These are phyloP conservation scores for Verticillium nubilum DNA, from an alignment of 2,329 filamentous ascomycete genomes.

Conservation along the genomic window DNA sequence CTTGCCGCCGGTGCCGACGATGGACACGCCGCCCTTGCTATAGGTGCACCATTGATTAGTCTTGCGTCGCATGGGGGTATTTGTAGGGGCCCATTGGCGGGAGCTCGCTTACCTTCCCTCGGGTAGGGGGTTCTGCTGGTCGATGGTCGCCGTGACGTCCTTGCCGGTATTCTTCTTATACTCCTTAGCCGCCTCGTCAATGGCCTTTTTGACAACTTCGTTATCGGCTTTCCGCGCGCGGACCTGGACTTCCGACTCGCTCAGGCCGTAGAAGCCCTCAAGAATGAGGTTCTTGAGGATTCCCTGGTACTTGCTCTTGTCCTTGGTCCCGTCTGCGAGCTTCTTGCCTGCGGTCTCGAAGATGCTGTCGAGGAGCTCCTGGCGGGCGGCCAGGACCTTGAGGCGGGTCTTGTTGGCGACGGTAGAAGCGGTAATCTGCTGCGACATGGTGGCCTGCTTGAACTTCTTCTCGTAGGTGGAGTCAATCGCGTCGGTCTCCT, in stretches of 20 bases:
- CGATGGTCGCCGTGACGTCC: slow-evolving; percentile 64
- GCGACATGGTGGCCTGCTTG: slow-evolving; percentile 96
- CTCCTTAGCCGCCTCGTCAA: slow-evolving; percentile 69
- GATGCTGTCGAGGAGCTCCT: slow-evolving; percentile 85
- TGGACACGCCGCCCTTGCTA: slow-evolving; percentile 77
- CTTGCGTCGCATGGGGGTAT: not conserved
- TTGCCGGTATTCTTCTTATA: slow-evolving; percentile 75
- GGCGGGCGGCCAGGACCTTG: slow-evolving; percentile 77
- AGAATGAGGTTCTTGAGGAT: slow-evolving; percentile 77
- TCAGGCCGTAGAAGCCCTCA: slow-evolving; percentile 84
- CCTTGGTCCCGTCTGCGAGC: slow-evolving; percentile 59
- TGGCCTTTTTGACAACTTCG: slow-evolving; percentile 69
- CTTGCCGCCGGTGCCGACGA: slow-evolving; percentile 81
- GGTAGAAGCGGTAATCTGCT: slow-evolving; percentile 96
- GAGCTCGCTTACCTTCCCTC: slow-evolving; percentile 68
- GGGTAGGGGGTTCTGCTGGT: slow-evolving; percentile 73
- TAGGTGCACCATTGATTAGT: slow-evolving; percentile 2
- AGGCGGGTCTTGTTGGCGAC: slow-evolving; percentile 94
- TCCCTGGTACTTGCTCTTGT: slow-evolving; percentile 68
- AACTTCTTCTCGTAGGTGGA: slow-evolving; percentile 95
- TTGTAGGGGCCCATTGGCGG: not conserved
- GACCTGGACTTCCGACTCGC: slow-evolving; percentile 71
- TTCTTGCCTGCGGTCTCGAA: slow-evolving; percentile 76
- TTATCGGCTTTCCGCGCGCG: slow-evolving; percentile 76
- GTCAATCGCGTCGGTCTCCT: slow-evolving; percentile 93